These are phyloP conservation scores for Aureobasidium lini DNA, from an alignment of 2,329 filamentous ascomycete genomes.

Conservation along the genomic window DNA sequence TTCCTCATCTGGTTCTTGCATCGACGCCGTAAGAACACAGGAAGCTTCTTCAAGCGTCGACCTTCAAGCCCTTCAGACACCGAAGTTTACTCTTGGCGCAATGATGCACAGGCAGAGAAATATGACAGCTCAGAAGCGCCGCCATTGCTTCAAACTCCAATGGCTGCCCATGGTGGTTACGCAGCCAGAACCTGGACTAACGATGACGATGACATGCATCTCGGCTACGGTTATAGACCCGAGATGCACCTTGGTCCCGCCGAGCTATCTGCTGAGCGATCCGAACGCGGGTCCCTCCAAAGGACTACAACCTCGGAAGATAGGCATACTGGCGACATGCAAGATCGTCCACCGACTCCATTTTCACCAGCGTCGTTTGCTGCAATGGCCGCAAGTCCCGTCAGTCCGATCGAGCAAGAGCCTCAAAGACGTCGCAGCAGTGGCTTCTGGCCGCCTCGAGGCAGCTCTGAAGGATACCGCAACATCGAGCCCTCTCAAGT, in stretches of 20 bases:
- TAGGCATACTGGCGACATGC: not conserved
- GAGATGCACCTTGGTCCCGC: not conserved
- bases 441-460: slow-evolving; percentile 1
- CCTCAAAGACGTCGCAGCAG: not conserved
- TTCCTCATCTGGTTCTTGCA: slow-evolving; percentile 17
- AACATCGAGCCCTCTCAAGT: not conserved
- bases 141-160: not conserved
- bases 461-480: not conserved
- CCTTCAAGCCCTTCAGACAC: slow-evolving; percentile 1
- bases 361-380: slow-evolving; percentile 1
- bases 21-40: slow-evolving; percentile 15
- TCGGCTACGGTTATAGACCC: not conserved
- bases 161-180: not conserved
- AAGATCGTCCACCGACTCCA: slow-evolving; percentile 1
- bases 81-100: slow-evolving; percentile 4
- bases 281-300: not conserved
- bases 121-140: not conserved
- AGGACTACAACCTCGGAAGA: not conserved
- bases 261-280: slow-evolving; percentile 8
- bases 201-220: not conserved
- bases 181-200: not conserved
- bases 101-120: not conserved
- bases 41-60: slow-evolving; percentile 12
- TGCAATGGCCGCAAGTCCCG: not conserved
- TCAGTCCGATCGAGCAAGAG: slow-evolving; percentile 2